Base-by-base conservation (phyloP, 202 grass and related monocot species). In the Brachypodium distachyon region DNA sequence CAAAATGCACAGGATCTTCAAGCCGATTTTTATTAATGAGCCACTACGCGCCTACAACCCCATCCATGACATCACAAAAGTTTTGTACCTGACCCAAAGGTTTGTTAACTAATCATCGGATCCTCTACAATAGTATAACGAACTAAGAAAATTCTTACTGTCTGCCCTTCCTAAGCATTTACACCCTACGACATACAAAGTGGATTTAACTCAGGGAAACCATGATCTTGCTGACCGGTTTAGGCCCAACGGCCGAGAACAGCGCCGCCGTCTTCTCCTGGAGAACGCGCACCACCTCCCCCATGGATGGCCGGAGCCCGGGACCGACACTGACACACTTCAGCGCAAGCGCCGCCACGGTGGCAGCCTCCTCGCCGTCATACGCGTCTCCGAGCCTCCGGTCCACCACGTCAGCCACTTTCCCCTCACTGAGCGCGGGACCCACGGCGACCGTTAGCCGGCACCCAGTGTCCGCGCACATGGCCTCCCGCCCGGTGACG, bases 231-330 rank as follows among this genome's bases (percentile, higher is more conserved):
- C 64, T 73, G 14, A 34, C 61, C 48, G 78, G 87, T 76, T 82
- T 91, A 22, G 61, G 72, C 21, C 77, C 61, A 12, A 82, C 83
- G 67, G 93, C 83, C 0, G 80, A n/a, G 47, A 93, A 64, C 6
- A 90, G 72, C 68, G 84, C 71, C 0, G 72, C 50, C 3, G 85
- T 75, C 81, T 85, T 93, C 72, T 97, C 81, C 16, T 76, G 73
- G 23, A 93, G 70, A 33, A 79, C 77, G 65, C 78, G 82, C 33
- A 89, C 83, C 27, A 91, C 93, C 60, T 97, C 88, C 7, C 86
- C 60, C 88, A 97, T 97, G 49, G 88, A 89, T 4, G 93, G 93
- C 60, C 93, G 77, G 29, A 89, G 82, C n/a, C 83, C 83, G 1
- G 71, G 75, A 19, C 83, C 77, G 16, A 70, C 88, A 27, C 75